Evolutionary conservation across 768 basidiomycete genomes (phyloP).

Genomic region (Tulasnella sp.): DNA sequence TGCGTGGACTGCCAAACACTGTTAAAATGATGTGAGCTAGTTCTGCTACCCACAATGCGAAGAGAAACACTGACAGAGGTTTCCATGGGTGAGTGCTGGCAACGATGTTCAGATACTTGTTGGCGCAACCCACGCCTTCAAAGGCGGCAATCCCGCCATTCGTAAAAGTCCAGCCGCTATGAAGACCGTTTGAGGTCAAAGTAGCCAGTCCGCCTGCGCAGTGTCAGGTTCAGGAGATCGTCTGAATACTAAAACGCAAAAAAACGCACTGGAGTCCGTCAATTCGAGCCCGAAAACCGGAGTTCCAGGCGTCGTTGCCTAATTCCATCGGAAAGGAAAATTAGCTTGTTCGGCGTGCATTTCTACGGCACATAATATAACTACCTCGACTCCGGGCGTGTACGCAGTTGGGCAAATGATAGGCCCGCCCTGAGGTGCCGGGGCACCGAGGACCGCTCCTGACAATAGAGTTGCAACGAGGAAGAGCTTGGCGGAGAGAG

Average conservation of each 20-base stretch:
- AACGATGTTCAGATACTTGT: background rate
- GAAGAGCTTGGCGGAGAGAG: background rate
- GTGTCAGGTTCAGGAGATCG: background rate
- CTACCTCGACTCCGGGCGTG: background rate
- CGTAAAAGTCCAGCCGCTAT: background rate
- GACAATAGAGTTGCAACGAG: background rate
- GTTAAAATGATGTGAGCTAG: background rate
- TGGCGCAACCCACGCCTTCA: background rate
- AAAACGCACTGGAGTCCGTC: background rate
- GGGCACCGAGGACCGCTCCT: background rate
- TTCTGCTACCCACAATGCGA: background rate
- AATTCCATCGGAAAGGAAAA: background rate
- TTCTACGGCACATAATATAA: background rate
- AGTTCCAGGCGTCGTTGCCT: background rate
- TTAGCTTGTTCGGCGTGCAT: background rate
- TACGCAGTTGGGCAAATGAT: background rate
- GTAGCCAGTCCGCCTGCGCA: background rate
- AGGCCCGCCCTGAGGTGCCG: background rate
- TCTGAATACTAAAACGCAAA: background rate
- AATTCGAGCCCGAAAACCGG: background rate
- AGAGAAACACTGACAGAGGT: background rate
- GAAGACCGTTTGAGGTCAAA: slow-evolving; percentile 1
- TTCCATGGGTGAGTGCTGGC: background rate
- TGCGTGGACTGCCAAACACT: background rate
- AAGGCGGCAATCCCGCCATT: background rate